Evolutionary conservation across 1,139 yeast genomes (phyloP).

Genomic region (Geotrichum carabidarum): DNA sequence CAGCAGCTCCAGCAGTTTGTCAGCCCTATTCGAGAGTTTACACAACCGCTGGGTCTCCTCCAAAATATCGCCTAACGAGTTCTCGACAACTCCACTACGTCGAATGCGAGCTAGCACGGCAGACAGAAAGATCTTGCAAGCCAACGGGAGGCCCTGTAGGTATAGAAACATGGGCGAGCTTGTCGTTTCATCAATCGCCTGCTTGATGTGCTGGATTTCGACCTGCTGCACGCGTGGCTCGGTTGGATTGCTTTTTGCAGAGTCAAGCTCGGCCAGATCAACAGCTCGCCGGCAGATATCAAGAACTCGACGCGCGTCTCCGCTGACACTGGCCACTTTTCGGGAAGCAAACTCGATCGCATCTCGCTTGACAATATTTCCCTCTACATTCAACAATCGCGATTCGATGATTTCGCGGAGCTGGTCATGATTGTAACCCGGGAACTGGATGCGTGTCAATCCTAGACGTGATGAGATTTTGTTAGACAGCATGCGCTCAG

Average conservation of each 20-base stretch:
- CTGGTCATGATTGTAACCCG: conserved; percentile 81
- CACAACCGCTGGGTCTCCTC: conserved; percentile 63
- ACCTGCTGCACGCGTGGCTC: conserved; percentile 43
- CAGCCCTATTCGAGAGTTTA: conserved; percentile 34
- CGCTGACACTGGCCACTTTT: conserved; percentile 92
- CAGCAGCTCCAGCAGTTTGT: conserved; percentile 23
- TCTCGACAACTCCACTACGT: conserved; percentile 68
- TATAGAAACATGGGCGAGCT: conserved; percentile 64
- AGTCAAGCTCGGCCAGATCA: conserved; percentile 64
- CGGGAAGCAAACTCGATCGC: conserved; percentile 91
- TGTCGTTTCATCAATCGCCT: conserved; percentile 76
- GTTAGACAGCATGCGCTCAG: conserved; percentile 81
- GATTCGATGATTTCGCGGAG: conserved; percentile 68
- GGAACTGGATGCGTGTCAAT: conserved; percentile 75
- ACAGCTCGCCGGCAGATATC: conserved; percentile 87
- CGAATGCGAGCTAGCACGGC: conserved; percentile 62
- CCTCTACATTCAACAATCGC: conserved; percentile 55
- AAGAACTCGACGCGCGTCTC: conserved; percentile 92
- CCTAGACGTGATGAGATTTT: conserved; percentile 91
- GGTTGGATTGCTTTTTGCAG: conserved; percentile 22
- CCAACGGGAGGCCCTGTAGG: conserved; percentile 56
- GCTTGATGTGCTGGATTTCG: conserved; percentile 62
- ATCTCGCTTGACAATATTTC: conserved; percentile 51
- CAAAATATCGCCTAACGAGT: conserved; percentile 65
- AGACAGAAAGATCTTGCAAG: conserved; percentile 64